These are phyloP conservation scores for Penicillium simplicissimum DNA, from an alignment of 495 filamentous ascomycete species.

Conservation along the genomic window DNA sequence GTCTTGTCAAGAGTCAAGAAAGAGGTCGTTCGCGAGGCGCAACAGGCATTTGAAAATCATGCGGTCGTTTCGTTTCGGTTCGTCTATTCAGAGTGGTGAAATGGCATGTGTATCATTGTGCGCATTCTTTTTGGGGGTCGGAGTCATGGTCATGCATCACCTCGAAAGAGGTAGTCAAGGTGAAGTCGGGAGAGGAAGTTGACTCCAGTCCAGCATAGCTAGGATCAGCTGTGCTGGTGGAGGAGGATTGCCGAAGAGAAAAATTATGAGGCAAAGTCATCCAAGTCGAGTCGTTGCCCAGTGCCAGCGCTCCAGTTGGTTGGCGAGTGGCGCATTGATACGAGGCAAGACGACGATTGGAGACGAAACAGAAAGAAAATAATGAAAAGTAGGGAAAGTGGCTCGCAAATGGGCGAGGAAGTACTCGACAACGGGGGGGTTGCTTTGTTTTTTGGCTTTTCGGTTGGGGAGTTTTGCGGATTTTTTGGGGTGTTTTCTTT, in stretches of 20 bases:
- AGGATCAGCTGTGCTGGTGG: neutral
- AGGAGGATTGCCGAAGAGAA: constrained; percentile 23
- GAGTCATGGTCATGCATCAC: constrained; percentile 17
- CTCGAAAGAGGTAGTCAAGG: constrained; percentile 5
- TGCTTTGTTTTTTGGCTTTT: constrained; percentile 11
- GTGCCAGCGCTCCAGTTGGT: neutral
- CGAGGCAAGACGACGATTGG: neutral
- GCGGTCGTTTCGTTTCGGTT: constrained; percentile 36
- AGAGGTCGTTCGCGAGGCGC: constrained; percentile 22
- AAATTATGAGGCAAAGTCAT: constrained; percentile 12
- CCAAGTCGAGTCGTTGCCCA: constrained; percentile 2
- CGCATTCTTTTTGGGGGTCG: constrained; percentile 25
- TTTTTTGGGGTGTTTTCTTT: constrained; percentile 24
- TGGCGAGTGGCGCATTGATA: neutral
- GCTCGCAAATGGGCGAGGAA: constrained; percentile 19
- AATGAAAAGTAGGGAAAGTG: constrained; percentile 20
- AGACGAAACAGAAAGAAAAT: constrained; percentile 11
- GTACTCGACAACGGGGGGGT: neutral
- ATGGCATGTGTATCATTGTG: constrained; percentile 31
- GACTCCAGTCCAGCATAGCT: neutral
- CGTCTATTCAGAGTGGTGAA: constrained; percentile 26
- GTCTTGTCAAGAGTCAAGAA: constrained; percentile 19
- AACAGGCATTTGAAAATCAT: constrained; percentile 18
- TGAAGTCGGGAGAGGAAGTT: neutral
- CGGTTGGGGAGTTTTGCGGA: constrained; percentile 6